Evolutionary conservation across 148 eudicot species (phyloP), one percentile per base, ranked within the genome.

Genomic region (Agrostemma githago): DNA sequence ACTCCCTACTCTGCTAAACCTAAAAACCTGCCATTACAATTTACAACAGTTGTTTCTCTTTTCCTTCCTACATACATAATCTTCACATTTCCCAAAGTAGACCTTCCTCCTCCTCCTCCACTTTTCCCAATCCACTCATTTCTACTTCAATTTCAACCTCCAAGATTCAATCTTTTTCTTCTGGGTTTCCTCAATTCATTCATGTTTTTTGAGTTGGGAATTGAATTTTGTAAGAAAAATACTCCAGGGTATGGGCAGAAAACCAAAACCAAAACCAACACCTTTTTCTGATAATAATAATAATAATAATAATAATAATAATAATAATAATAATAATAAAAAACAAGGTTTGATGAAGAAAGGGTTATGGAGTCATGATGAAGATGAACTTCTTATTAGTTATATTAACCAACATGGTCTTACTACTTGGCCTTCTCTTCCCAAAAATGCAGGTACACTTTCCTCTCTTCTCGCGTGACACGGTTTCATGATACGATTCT

Each of bases 381-480:
- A 86, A 84, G 89, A 88, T 65, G 85, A 86, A 53, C 38, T 80
- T 44, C 83, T 86, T 43, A 37, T 84, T 7, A 79, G 86, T 7
- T 82, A 79, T 73, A 84, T 88, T 69, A 78, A 72, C 66, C 64
- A 79, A 66, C 77, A 86, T 73, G 92, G 92, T 37, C 85, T 82
- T 83, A 89, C 89, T 6, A 86, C 82, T 66, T 88, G 92, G 92
- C 81, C 88, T 16, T 84, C 92, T 76, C 88, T 88, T 8, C 88
- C 92, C 9, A 86, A 88, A 70, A 85, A 74, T 37, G 89, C 92
- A 71, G 92, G 92, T 87, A 66, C 48, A 26, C 37, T 34, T 41
- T 40, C 72, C 9, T 41, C 14, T 43, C 5, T 8, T 73, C 34
- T 48, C 26, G 4, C 26, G 39, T 2, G 15, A 17, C 56, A 26